phyloP scores from a whole-genome alignment of 2,329 filamentous ascomycete species.

The Aspergillus thermomutatus region DNA sequence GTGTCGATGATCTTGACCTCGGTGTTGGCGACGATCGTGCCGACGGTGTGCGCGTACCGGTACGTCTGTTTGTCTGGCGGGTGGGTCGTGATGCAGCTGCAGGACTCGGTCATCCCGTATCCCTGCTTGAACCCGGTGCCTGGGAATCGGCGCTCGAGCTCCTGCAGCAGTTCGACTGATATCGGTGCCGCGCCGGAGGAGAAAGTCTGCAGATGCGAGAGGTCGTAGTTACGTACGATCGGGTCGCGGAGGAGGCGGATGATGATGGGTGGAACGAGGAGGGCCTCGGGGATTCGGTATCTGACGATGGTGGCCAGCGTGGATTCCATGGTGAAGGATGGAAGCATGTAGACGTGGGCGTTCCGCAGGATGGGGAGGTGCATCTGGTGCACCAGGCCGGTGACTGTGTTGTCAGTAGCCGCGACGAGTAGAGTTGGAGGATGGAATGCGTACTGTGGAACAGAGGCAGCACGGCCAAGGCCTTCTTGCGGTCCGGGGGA shows the following conservation, averaged over 20 bases:
- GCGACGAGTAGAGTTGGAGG: too few relatives aligned
- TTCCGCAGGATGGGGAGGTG: constrained; percentile 63
- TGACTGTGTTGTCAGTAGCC: constrained; percentile 35
- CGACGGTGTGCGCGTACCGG: constrained; percentile 41
- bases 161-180: constrained; percentile 54
- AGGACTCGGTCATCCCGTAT: constrained; percentile 67
- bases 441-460: constrained; percentile 49
- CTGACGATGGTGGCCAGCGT: constrained; percentile 54
- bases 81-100: constrained; percentile 61
- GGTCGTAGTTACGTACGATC: constrained; percentile 47
- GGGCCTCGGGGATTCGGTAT: constrained; percentile 54
- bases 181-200: constrained; percentile 61
- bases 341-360: constrained; percentile 64
- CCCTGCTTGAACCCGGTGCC: constrained; percentile 62
- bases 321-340: constrained; percentile 58
- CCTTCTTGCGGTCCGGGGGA: constrained; percentile 45
- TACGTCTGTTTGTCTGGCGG: constrained; percentile 55
- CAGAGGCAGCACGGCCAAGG: constrained; percentile 58
- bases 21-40: constrained; percentile 56
- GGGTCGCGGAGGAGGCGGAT: constrained; percentile 58
- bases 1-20: constrained; percentile 57
- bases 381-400: constrained; percentile 60
- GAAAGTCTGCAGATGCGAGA: constrained; percentile 54
- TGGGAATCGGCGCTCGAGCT: constrained; percentile 56
- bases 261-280: constrained; percentile 60